Conservation (phyloP, 805 yeast genomes). For the Barnettozyma pratensis region DNA sequence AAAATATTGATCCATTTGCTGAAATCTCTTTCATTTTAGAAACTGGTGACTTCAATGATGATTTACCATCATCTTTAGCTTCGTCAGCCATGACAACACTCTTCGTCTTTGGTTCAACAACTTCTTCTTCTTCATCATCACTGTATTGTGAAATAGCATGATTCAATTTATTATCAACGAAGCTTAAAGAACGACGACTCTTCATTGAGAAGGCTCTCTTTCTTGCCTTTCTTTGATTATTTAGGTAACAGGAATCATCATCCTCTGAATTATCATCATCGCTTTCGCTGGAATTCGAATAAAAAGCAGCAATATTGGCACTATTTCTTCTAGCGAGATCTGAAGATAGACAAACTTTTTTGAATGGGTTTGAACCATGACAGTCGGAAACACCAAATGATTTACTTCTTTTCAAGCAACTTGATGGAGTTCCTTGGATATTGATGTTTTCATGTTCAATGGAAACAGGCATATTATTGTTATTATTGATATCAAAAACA, state of each 20-base stretch:
- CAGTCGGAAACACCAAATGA: constrained; percentile 13
- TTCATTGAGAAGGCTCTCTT: constrained; percentile 22
- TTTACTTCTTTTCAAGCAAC: constrained; percentile 11
- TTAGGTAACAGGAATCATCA: constrained; percentile 19
- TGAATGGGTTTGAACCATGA: constrained; percentile 20
- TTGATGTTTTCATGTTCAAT: background rate
- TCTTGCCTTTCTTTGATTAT: constrained; percentile 24
- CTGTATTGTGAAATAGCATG: constrained; percentile 26
- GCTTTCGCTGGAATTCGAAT: constrained; percentile 13
- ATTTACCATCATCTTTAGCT: no score
- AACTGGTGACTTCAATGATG: background rate
- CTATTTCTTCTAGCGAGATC: constrained; percentile 17
- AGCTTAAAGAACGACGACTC: constrained; percentile 16
- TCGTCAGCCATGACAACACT: background rate
- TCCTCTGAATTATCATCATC: constrained; percentile 17
- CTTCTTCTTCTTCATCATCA: constrained; percentile 21
- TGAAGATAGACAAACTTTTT: constrained; percentile 20
- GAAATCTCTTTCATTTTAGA: constrained; percentile 4
- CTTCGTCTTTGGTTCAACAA: background rate
- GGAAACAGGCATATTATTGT: background rate
- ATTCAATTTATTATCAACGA: constrained; percentile 16
- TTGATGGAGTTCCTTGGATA: background rate
- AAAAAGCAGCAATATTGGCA: constrained; percentile 17
- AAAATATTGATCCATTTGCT: background rate
- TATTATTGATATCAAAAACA: background rate